Base-by-base conservation (phyloP, 164 flowering plant species). In the Aristolochia californica region DNA sequence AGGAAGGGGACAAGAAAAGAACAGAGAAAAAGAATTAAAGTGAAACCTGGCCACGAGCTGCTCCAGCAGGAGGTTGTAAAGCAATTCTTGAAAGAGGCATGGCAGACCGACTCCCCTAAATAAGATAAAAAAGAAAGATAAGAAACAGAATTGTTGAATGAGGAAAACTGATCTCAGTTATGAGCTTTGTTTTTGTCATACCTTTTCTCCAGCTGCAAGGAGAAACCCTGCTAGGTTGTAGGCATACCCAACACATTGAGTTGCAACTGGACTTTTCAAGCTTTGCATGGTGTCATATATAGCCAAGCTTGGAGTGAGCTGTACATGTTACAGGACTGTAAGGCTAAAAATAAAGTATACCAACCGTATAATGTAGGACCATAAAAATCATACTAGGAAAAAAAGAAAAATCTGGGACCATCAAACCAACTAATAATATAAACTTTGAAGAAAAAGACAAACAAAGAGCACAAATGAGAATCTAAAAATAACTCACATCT, bases 191-290 rank as follows among this genome's bases (percentile, higher is more conserved):
- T 22, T 50, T 10, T 5, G 43, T 70, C 68, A 56, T 18, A 93
- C 96, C 93, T 93, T 93, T 20, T 81, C 91, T 57, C 96, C 96
- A 70, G 88, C 88, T 57, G 99, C 88, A 66, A 93, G 83, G 75
- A 93, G 73, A 74, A 84, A 93, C 23, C 73, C 87, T 18, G 91
- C 87, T 48, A 93, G 61, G 67, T 84, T 78, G 70, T 73, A 80
- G 20, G 96, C 93, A 71, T 65, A 75, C 50, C 91, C 91, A 40
- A 89, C 66, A 66, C 88, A 83, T 43, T 72, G 81, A 16, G 97
- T 87, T 45, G 77, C 84, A 63, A 93, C 73, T 52, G 88, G 85
- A 77, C 87, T 83, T 67, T 80, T 61, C 72, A 93, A 79, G 77
- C 87, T 83, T 54, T 76, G 83, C 88, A 93, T 81, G 5, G 98